A percentile compares a stretch with the other conserved stretches of the same genome.
These are phyloP conservation scores for Apiotrichum veenhuisii DNA, from an alignment of 1,284 basidiomycete species.

Conservation along the genomic window DNA sequence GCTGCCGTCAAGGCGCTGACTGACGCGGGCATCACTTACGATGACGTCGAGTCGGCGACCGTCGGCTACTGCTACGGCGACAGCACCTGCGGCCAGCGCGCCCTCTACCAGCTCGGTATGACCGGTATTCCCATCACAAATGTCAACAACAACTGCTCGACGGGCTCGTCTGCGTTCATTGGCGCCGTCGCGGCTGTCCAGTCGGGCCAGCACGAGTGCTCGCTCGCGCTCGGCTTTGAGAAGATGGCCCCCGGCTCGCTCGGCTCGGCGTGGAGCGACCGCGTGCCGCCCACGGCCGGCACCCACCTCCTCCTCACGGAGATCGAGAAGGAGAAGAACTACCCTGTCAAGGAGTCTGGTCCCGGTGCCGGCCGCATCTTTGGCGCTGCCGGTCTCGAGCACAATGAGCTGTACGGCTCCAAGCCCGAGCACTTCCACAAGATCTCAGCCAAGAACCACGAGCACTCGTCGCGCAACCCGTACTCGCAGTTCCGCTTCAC, in stretches of 20 bases:
- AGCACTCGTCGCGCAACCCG: slow-evolving; percentile 19
- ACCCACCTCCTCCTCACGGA: slow-evolving; percentile 12
- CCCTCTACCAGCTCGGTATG: slow-evolving; percentile 23
- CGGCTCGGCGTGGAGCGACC: slow-evolving; percentile 14
- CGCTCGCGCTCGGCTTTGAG: slow-evolving; percentile 22
- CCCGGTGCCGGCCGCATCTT: slow-evolving; percentile 18
- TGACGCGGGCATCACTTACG: slow-evolving; percentile 21
- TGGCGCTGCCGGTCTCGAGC: slow-evolving; percentile 20
- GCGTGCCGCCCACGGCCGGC: slow-evolving; percentile 12
- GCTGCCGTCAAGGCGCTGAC: slow-evolving; percentile 21
- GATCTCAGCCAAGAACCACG: slow-evolving; percentile 24
- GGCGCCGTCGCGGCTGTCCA: slow-evolving; percentile 10
- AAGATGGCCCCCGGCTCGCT: slow-evolving; percentile 22
- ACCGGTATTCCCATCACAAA: slow-evolving; percentile 21
- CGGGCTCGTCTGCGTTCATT: slow-evolving; percentile 18
- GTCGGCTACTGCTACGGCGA: slow-evolving; percentile 23
- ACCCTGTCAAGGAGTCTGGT: slow-evolving; percentile 12
- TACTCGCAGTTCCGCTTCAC: slow-evolving; percentile 25
- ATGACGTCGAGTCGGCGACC: slow-evolving; percentile 15
- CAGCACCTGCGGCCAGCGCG: slow-evolving; percentile 20
- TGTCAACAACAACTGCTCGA: slow-evolving; percentile 26
- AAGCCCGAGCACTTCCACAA: slow-evolving; percentile 15
- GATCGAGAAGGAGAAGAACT: slow-evolving; percentile 18
- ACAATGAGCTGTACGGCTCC: slow-evolving; percentile 19
- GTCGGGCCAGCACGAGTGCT: slow-evolving; percentile 18